A percentile compares a stretch with the other conserved stretches of the same genome.
Evolutionary conservation across 2,329 filamentous ascomycete species (phyloP).

Genomic region (Colletotrichum tamarilloi): DNA sequence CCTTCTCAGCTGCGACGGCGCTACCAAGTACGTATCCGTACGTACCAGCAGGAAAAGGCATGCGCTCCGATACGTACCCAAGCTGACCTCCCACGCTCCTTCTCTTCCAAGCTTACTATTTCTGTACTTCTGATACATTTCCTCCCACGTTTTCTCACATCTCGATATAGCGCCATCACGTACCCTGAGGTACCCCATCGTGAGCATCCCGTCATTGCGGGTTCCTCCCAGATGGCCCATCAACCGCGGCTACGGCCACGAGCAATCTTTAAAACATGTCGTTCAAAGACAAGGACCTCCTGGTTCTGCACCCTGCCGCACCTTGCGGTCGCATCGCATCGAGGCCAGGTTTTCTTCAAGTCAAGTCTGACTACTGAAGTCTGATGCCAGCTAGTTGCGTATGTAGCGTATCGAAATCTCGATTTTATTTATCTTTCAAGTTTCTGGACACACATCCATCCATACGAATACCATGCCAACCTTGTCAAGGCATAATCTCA

Average conservation of each 20-base stretch:
- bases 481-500: background rate
- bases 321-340: conserved; percentile 6
- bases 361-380: background rate
- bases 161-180: background rate
- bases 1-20: background rate
- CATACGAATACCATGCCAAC: background rate
- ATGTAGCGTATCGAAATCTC: background rate
- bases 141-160: background rate
- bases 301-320: conserved; percentile 4
- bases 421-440: background rate
- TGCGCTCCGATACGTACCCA: background rate
- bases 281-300: conserved; percentile 5
- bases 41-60: background rate
- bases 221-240: background rate
- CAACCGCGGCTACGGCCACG: background rate
- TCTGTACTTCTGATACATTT: background rate
- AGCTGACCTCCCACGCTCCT: background rate
- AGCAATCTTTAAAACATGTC: conserved; percentile 1
- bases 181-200: background rate
- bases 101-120: background rate
- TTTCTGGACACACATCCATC: background rate
- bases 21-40: background rate
- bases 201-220: conserved; percentile 10
- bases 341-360: conserved; percentile 17
- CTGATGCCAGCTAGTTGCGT: background rate